Conservation (phyloP, 2,329 filamentous ascomycete species). For the Alternaria infectoria region DNA sequence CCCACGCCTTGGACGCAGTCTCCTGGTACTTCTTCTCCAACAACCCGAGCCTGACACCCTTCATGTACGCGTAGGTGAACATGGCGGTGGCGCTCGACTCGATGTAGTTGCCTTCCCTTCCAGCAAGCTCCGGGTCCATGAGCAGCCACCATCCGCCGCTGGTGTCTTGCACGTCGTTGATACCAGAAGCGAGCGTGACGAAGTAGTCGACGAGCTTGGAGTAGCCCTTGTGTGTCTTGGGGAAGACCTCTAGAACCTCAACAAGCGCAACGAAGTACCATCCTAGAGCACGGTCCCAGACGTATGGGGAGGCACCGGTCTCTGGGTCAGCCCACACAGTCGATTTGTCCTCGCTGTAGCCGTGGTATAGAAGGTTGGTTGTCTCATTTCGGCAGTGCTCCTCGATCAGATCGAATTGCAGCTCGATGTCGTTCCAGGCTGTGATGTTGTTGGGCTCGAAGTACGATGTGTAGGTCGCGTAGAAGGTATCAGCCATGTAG, state of each 20-base stretch:
- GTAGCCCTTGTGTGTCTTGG: constrained; percentile 47
- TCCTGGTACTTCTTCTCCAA: constrained; percentile 46
- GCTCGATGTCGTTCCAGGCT: constrained; percentile 53
- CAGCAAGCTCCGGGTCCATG: constrained; percentile 57
- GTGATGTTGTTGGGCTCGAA: constrained; percentile 48
- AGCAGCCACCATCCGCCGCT: constrained; percentile 65
- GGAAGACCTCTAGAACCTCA: constrained; percentile 58
- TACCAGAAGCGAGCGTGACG: constrained; percentile 49
- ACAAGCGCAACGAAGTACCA: constrained; percentile 52
- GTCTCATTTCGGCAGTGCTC: constrained; percentile 43
- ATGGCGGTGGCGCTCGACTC: constrained; percentile 66
- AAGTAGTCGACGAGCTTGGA: constrained; percentile 50
- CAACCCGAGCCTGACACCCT: constrained; percentile 43
- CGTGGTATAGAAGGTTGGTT: constrained; percentile 42
- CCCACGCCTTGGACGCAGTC: constrained; percentile 53
- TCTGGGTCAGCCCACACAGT: constrained; percentile 46
- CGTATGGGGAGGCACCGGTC: constrained; percentile 45
- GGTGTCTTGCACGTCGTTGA: constrained; percentile 53
- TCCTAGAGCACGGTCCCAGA: constrained; percentile 48
- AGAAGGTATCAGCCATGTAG: constrained; percentile 51
- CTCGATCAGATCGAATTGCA: constrained; percentile 47
- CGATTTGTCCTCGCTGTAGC: constrained; percentile 44
- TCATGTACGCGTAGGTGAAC: constrained; percentile 47
- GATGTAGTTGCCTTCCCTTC: constrained; percentile 62
- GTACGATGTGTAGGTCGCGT: constrained; percentile 47